Conservation (phyloP, 345 rosid species). For the Arabidopsis arenosa region DNA sequence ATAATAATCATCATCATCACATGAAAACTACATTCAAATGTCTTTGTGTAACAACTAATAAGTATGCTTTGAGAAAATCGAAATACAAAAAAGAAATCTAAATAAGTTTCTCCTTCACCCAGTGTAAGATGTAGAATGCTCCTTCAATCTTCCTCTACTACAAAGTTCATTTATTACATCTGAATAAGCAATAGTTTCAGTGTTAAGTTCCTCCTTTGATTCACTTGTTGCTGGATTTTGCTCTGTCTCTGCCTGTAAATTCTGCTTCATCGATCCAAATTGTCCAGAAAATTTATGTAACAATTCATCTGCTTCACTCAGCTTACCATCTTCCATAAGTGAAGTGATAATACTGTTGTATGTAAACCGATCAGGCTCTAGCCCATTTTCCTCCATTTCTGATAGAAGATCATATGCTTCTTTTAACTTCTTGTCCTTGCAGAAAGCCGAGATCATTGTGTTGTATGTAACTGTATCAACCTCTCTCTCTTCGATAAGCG, state of each 20-base stretch:
- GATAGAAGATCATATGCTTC: constrained; percentile 72
- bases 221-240: constrained; percentile 32
- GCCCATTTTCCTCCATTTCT: constrained; percentile 68
- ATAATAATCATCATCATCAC: neutral
- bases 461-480: constrained; percentile 76
- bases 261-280: constrained; percentile 50
- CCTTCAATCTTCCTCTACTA: constrained; percentile 62
- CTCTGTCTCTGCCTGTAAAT: constrained; percentile 39
- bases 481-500: constrained; percentile 63
- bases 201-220: constrained; percentile 46
- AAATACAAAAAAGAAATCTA: neutral
- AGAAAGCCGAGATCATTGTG: constrained; percentile 74
- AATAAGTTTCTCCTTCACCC: constrained; percentile 25
- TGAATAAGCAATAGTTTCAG: constrained; percentile 52
- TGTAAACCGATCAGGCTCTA: constrained; percentile 72
- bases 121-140: constrained; percentile 52
- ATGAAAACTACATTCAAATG: neutral
- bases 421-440: constrained; percentile 66
- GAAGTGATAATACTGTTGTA: constrained; percentile 61
- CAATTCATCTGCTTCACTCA: constrained; percentile 64
- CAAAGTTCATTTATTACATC: constrained; percentile 75
- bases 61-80: neutral
- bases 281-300: constrained; percentile 53
- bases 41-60: neutral
- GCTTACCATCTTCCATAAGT: constrained; percentile 59